Evolutionary conservation across 805 yeast genomes (phyloP).

Genomic region (Saturnispora halmiae): DNA sequence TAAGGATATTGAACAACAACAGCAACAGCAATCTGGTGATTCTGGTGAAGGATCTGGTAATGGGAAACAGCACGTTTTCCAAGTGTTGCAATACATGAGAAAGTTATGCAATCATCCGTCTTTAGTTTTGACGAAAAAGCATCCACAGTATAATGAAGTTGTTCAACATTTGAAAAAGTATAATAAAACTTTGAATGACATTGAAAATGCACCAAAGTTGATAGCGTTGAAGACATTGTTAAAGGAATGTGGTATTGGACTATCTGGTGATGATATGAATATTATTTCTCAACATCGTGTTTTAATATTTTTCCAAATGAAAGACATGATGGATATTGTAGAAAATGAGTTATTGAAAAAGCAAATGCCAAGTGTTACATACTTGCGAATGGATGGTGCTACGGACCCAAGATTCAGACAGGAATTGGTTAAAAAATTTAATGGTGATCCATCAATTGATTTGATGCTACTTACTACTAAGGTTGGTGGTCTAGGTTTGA

Average conservation of each 20-base stretch:
- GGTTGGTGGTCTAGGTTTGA: constrained; percentile 98
- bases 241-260: constrained; percentile 88
- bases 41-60: constrained; percentile 17
- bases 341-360: constrained; percentile 79
- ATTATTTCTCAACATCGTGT: constrained; percentile 93
- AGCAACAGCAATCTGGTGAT: constrained; percentile 13
- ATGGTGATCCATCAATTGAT: constrained; percentile 95
- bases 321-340: constrained; percentile 95
- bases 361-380: constrained; percentile 83
- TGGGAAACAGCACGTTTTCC: constrained; percentile 87
- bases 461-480: constrained; percentile 86
- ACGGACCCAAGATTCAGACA: constrained; percentile 91
- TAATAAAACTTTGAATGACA: constrained; percentile 54
- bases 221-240: constrained; percentile 71
- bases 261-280: constrained; percentile 29
- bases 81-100: constrained; percentile 94
- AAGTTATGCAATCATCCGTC: constrained; percentile 96
- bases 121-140: constrained; percentile 69
- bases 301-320: constrained; percentile 88
- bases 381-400: constrained; percentile 89
- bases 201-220: constrained; percentile 85
- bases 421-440: constrained; percentile 81
- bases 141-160: constrained; percentile 75
- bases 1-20: constrained; percentile 43
- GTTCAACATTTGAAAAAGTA: constrained; percentile 48